Base-by-base conservation (phyloP, 1,284 basidiomycete genomes). In the Ceratobasidium sp. region DNA sequence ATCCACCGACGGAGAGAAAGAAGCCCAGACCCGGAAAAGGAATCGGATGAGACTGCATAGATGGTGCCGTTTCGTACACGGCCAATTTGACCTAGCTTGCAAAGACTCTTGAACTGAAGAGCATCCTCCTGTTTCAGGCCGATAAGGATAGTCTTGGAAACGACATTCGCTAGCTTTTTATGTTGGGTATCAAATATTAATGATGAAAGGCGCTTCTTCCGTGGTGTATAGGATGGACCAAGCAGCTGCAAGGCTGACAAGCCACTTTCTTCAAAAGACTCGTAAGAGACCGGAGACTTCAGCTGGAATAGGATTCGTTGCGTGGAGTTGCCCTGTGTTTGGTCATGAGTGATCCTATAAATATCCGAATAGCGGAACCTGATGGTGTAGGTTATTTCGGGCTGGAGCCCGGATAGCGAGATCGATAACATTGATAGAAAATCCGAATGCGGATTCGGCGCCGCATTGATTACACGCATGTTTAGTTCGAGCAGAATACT, bases 31-130 rank as follows among this genome's bases (percentile, higher is more conserved):
- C 10, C 82, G 15, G 27, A 27, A 32, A 54, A 67, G 38, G 55
- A 43, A 32, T 15, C 34, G 1, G 64, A 67, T 34, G 10, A 7
- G 12, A 17, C 29, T 13, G 43, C 20, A 4, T 40, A 54, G 29
- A 67, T 31, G 13, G 40, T 20, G 6, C 17, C 5, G 3, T n/a
- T n/a, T 3, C 27, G 62, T 20, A 22, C 27, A n/a, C 38, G 34
- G 20, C 47, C n/a, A n/a, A 54, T 27, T 34, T 27, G 49, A 54
- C 50, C 64, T 27, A 32, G 13, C 13, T 82, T 54, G 82, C 64
- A 2, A 83, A 87, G 84, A 31, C 84, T 79, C 71, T 87, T 83
- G 62, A 80, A 78, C 75, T 89, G 87, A 22, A 89, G 76, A n/a
- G 84, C 77, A 3, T 85, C 85, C 0, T 85, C 80, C 0, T 82